These are phyloP conservation scores for Trypanosoma congolense DNA, from an alignment of 208 protist species.

Conservation along the genomic window DNA sequence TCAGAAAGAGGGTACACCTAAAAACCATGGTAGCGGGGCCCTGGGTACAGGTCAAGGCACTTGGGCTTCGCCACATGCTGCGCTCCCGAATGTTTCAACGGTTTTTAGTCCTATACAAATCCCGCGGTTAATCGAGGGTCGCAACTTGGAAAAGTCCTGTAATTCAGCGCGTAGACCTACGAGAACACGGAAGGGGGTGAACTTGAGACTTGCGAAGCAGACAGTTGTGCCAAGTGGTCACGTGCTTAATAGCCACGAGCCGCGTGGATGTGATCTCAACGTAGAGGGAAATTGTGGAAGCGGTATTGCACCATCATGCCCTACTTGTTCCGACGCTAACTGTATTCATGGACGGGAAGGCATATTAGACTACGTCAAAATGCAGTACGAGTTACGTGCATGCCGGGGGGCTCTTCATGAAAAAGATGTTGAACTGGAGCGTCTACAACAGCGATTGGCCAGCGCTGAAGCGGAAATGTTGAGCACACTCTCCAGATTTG, in stretches of 20 bases:
- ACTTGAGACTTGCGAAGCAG: too few species aligned
- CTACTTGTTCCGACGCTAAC: constrained; percentile 22
- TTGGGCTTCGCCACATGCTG: background rate
- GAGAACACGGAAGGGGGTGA: too few species aligned
- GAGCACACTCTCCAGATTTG: constrained; percentile 10
- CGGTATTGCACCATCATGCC: background rate
- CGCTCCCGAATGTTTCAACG: too few species aligned
- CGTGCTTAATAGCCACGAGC: too few species aligned
- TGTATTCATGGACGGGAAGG: constrained; percentile 70
- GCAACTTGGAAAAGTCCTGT: too few species aligned
- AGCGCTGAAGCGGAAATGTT: constrained; percentile 10
- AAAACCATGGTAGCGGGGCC: background rate
- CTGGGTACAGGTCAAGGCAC: background rate
- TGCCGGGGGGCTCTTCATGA: constrained; percentile 42
- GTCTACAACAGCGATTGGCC: constrained; percentile 14
- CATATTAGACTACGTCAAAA: constrained; percentile 62
- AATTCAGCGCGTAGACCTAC: too few species aligned
- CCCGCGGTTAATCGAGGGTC: too few species aligned
- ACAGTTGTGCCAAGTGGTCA: too few species aligned
- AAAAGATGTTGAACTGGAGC: constrained; percentile 24
- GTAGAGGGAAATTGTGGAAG: constrained; percentile 4
- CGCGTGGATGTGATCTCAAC: too few species aligned
- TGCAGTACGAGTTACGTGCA: constrained; percentile 52
- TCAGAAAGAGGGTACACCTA: background rate
- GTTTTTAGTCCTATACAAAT: too few species aligned